Evolutionary conservation across 192 early-diverging fungal species (phyloP), one percentile per base, ranked within the genome.

Genomic region (Coemansia sp.): DNA sequence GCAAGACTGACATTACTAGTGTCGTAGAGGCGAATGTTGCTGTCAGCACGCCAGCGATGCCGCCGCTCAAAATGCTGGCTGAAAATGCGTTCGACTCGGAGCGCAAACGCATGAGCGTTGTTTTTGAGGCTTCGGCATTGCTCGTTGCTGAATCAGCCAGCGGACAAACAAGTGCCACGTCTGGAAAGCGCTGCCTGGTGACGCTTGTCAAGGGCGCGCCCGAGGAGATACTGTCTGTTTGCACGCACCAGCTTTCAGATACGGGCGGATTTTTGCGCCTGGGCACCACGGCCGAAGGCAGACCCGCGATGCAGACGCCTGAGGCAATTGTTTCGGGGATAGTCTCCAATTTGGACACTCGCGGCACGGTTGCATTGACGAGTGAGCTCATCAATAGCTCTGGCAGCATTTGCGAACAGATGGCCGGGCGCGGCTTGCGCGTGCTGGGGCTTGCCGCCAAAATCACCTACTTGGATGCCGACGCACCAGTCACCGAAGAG

Each of bases 51-150:
- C 24, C 49, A 43, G 38, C 58, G 45, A 43, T 35, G 27, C 22
- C 62, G 35, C 83, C 85, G 20, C 85, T 86, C 62, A 58, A 47
- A 50, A 64, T 78, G 50, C 64, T 92, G 5, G 90, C 86, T 24
- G 95, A 96, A 73, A 90, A 93, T 58, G 88, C 95, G 0, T 98
- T 98, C 71, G 93, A 96, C 74, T 91, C 92, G 71, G 96, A 98
- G 62, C 89, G 96, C 49, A 99, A 99, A 80, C 86, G 95, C 32
- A 98, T 98, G 96, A 93, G 90, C 79, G 89, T 91, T 11, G 81
- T 95, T 1, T 94, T 89, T 77, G 77, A 86, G 44, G 64, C 49
- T 38, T 30, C 53, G 29, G 53, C 29, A 11, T n/a, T 30, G 16
- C 66, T 38, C 6, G 34, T 39, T 27, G 24, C 34, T 9, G 34